Evolutionary conservation across 78 protist species (phyloP), one percentile per base, ranked within the genome.

Genomic region (Creolimax fragrantissima): DNA sequence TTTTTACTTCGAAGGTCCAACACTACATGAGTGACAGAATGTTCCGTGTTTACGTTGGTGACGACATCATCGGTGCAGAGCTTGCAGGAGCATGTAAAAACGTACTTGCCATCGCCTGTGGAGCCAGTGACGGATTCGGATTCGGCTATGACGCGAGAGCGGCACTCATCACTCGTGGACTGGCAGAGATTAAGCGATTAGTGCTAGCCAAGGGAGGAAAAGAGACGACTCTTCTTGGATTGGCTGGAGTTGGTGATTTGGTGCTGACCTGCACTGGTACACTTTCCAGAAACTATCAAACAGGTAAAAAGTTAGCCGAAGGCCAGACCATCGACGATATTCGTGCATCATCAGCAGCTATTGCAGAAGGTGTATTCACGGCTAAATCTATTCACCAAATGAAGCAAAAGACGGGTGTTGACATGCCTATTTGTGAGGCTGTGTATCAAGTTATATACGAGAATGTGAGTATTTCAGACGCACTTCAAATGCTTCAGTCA

Each of bases 61-160:
- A 5, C 35, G 96, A 95, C 43, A 93, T 95, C n/a, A 45, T 84
- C 3, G 96, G 96, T 43, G 93, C 89, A 43, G 96, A 95, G 93
- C 39, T 95, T 3, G 94, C 95, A 35, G 96, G 96, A 6, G 95
- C 96, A 2, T 39, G 92, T 37, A 95, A 95, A 89, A 95, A 95
- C 44, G 94, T 92, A 24, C 91, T 95, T 45, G 96, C 96, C 84
- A 93, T 95, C 11, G 95, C 92, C 0, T 45, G 67, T 3, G 96
- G 96, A 7, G 84, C 94, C 90, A n/a, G 41, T 41, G 94, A 95
- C n/a, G 95, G 95, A 36, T 43, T 94, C 35, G 95, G 95, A 39
- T 92, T 90, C 4, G 94, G 94, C 45, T 81, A 89, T 83, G 91
- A 94, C 90, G 90, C 96, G 4, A 36, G 74, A 81, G 96, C 96